Conservation (phyloP, 352 stramenopile genomes). For the Pythium sp. region DNA sequence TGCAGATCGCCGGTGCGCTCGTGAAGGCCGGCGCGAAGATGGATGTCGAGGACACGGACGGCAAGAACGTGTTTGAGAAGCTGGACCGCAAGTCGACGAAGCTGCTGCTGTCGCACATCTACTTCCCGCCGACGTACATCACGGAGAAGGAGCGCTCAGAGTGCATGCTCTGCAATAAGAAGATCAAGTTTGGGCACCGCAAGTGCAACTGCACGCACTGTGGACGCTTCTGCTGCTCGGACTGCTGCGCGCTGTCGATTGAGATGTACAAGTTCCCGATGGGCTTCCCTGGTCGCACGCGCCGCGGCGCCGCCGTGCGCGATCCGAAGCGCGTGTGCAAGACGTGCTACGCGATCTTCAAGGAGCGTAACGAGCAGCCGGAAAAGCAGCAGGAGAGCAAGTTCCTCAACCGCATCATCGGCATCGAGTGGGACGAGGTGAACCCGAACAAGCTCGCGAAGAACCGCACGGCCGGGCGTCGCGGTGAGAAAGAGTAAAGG, state of each 20-base stretch:
- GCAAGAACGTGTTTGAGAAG: slow-evolving; percentile 86
- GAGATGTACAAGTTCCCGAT: slow-evolving; percentile 84
- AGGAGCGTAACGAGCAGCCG: slow-evolving; percentile 68
- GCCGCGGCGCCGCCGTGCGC: slow-evolving; percentile 53
- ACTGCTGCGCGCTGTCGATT: slow-evolving; percentile 61
- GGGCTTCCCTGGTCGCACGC: slow-evolving; percentile 76
- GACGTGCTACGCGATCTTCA: slow-evolving; percentile 84
- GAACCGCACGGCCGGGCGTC: slow-evolving; percentile 42
- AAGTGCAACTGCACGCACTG: slow-evolving; percentile 89
- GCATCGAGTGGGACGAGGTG: slow-evolving; percentile 88
- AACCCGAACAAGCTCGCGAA: slow-evolving; percentile 81
- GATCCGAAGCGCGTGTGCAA: slow-evolving; percentile 84
- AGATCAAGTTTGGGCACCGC: slow-evolving; percentile 83
- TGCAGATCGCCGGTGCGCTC: slow-evolving; percentile 79
- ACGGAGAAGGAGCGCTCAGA: slow-evolving; percentile 78
- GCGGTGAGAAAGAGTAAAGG: slow-evolving; percentile 48
- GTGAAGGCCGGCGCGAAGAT: slow-evolving; percentile 84
- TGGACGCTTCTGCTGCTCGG: slow-evolving; percentile 67
- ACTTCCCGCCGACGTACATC: slow-evolving; percentile 87
- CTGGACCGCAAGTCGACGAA: slow-evolving; percentile 67
- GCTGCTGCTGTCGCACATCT: slow-evolving; percentile 77
- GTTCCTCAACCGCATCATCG: slow-evolving; percentile 81
- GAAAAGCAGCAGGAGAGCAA: slow-evolving; percentile 56
- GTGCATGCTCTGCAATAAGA: slow-evolving; percentile 86
- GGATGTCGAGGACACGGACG: slow-evolving; percentile 83